phyloP scores from a whole-genome alignment of 257 asterid species.

The Lavandula angustifolia region DNA sequence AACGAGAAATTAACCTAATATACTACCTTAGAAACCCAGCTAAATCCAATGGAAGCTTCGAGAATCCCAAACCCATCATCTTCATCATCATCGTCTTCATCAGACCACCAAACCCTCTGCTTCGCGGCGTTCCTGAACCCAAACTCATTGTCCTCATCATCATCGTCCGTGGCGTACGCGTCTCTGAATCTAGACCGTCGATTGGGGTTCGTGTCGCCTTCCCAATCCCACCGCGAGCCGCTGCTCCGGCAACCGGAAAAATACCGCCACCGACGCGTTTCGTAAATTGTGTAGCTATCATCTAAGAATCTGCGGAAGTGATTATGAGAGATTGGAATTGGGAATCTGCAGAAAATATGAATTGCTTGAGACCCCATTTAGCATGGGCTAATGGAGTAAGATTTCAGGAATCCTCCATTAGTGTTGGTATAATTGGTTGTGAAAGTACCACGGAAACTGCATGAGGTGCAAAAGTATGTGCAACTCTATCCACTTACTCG shows the following conservation, averaged over 20 bases:
- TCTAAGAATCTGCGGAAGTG: constrained; percentile 16
- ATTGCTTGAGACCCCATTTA: constrained; percentile 46
- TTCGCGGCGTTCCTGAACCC: constrained; percentile 49
- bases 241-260: constrained; percentile 46
- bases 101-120: constrained; percentile 79
- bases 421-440: background rate
- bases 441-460: constrained; percentile 26
- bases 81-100: constrained; percentile 56
- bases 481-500: background rate
- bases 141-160: constrained; percentile 47
- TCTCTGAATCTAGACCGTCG: constrained; percentile 46
- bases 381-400: constrained; percentile 19
- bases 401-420: constrained; percentile 26
- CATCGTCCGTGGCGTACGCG: constrained; percentile 39
- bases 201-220: constrained; percentile 30
- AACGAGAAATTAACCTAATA: background rate
- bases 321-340: constrained; percentile 36
- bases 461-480: constrained; percentile 24
- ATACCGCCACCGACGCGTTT: constrained; percentile 27
- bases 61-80: constrained; percentile 50
- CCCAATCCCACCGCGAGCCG: constrained; percentile 55
- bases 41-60: constrained; percentile 54
- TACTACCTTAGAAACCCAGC: constrained; percentile 64
- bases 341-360: constrained; percentile 38
- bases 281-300: background rate